Conservation (phyloP, 2,329 filamentous ascomycete genomes). For the Trichoderma polysporum region DNA sequence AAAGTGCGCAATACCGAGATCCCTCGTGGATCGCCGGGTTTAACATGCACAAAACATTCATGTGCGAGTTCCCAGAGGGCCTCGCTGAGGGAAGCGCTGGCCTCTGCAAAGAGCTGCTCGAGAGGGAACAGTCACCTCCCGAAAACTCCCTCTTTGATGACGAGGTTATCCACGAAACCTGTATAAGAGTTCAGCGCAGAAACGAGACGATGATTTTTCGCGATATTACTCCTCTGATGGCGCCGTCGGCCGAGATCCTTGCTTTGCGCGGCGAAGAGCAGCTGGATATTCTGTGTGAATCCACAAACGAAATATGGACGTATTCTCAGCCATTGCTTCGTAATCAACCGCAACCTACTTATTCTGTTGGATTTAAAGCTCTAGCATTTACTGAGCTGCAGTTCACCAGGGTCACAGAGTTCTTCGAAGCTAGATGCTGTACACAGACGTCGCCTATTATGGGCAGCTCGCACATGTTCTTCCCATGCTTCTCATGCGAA, state of each 20-base stretch:
- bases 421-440: conserved; percentile 35
- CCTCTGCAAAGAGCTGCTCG: conserved; percentile 30
- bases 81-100: background rate
- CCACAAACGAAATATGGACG: conserved; percentile 44
- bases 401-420: conserved; percentile 41
- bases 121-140: conserved; percentile 33
- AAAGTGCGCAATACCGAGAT: background rate
- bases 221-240: conserved; percentile 39
- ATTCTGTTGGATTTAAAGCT: conserved; percentile 42
- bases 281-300: conserved; percentile 39
- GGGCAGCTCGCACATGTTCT: conserved; percentile 47
- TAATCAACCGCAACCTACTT: conserved; percentile 44
- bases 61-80: background rate
- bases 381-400: conserved; percentile 45
- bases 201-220: conserved; percentile 39
- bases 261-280: conserved; percentile 29
- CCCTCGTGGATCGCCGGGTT: background rate
- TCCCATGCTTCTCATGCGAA: conserved; percentile 50
- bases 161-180: conserved; percentile 38
- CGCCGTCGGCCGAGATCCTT: conserved; percentile 41
- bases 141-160: conserved; percentile 38
- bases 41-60: background rate
- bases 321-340: conserved; percentile 39
- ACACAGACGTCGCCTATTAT: conserved; percentile 43
- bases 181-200: conserved; percentile 31